Conservation (phyloP, 176 grass and related monocot genomes). For the Poa annua region DNA sequence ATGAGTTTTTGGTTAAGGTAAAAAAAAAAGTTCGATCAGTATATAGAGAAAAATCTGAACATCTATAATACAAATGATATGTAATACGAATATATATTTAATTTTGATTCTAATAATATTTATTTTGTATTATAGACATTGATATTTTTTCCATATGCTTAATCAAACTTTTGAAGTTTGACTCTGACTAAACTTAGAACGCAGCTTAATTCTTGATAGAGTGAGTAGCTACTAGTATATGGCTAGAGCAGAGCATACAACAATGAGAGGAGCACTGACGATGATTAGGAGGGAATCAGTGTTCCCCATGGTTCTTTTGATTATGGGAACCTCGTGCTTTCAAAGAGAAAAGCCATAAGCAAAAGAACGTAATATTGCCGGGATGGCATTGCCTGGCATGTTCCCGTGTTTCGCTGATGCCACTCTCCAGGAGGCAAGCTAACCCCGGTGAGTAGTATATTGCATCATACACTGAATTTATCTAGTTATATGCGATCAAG, state of each 20-base stretch:
- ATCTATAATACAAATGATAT: no score
- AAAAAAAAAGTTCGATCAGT: no score
- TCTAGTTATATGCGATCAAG: no score
- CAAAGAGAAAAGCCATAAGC: constrained; percentile 52
- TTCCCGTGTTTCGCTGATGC: constrained; percentile 30
- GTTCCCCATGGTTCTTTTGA: constrained; percentile 48
- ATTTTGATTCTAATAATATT: no score
- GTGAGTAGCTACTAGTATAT: neutral
- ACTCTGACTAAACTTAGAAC: no score
- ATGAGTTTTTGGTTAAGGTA: no score
- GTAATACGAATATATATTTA: no score
- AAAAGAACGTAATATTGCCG: neutral
- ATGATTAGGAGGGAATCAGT: constrained; percentile 78
- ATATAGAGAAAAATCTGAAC: no score
- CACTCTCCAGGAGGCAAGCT: constrained; percentile 49
- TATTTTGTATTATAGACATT: no score
- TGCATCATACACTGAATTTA: neutral
- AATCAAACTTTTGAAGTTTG: no score
- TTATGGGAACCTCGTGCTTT: constrained; percentile 59
- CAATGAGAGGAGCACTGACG: constrained; percentile 51
- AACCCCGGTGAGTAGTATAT: constrained; percentile 14
- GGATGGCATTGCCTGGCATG: neutral
- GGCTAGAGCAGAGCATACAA: constrained; percentile 1
- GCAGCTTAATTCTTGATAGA: no score
- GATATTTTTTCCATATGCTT: no score